Evolutionary conservation across 2,329 filamentous ascomycete genomes (phyloP).

Genomic region (Stagonosporopsis cucurbitacearum): DNA sequence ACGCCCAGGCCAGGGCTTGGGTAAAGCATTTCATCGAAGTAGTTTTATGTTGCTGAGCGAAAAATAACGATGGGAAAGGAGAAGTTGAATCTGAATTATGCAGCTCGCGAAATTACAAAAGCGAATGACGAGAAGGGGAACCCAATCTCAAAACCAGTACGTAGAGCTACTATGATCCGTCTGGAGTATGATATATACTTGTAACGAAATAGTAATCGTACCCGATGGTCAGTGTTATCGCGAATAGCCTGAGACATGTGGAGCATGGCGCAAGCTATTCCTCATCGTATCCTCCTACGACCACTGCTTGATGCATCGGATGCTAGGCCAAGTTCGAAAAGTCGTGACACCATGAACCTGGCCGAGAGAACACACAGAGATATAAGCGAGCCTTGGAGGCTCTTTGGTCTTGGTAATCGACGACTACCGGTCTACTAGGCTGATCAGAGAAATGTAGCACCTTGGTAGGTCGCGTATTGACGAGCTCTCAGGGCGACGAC

Average conservation of each 20-base stretch:
- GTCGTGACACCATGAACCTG: neutral
- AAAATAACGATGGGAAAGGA: neutral
- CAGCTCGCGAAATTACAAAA: neutral
- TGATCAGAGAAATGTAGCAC: too few relatives aligned
- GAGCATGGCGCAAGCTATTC: neutral
- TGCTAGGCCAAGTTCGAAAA: neutral
- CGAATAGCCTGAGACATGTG: neutral
- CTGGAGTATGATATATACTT: neutral
- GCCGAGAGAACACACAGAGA: too few relatives aligned
- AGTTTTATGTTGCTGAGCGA: neutral
- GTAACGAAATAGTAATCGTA: neutral
- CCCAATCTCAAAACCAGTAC: neutral
- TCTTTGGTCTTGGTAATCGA: too few relatives aligned
- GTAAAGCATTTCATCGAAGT: slow-evolving; percentile 2
- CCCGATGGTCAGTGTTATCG: neutral
- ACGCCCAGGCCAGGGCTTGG: slow-evolving; percentile 3
- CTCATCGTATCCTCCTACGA: neutral
- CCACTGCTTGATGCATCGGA: neutral
- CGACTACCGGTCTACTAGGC: too few relatives aligned
- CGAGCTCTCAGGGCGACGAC: too few relatives aligned
- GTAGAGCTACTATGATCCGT: neutral
- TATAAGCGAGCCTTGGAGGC: too few relatives aligned
- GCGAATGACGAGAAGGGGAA: neutral
- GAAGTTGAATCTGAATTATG: neutral
- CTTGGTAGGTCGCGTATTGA: too few relatives aligned